phyloP scores from a whole-genome alignment of 768 basidiomycete genomes.

The Termitomyces sp. region DNA sequence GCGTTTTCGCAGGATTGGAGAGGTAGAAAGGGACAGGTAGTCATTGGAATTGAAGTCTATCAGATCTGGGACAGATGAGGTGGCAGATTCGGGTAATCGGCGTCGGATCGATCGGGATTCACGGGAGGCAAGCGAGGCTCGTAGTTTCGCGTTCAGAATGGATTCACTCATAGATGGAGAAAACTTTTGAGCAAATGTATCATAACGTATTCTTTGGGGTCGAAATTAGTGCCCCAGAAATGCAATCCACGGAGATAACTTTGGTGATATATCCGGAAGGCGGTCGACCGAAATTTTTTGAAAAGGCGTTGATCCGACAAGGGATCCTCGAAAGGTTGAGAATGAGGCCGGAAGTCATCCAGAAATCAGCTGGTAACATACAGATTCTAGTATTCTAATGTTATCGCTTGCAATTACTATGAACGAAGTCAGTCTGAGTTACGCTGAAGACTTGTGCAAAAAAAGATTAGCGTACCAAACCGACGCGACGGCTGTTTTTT shows the following conservation, averaged over 20 bases:
- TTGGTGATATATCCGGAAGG: neutral
- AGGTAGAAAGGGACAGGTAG: slow-evolving; percentile 79
- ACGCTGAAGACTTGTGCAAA: neutral
- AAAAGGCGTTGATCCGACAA: neutral
- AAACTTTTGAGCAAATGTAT: neutral
- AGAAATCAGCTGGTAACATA: neutral
- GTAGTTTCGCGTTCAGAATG: slow-evolving; percentile 33
- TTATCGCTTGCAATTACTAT: neutral
- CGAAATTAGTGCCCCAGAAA: neutral
- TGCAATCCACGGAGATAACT: neutral
- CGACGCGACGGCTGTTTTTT: neutral
- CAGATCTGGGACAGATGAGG: slow-evolving; percentile 29
- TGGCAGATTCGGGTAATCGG: slow-evolving; percentile 52
- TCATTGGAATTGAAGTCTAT: slow-evolving; percentile 89
- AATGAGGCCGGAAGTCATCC: neutral
- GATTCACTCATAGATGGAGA: slow-evolving; percentile 6
- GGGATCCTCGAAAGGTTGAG: neutral
- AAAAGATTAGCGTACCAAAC: neutral
- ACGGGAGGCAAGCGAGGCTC: slow-evolving; percentile 56
- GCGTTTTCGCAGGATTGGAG: slow-evolving; percentile 44
- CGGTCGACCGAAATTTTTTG: neutral
- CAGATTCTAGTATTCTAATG: neutral
- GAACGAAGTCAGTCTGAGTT: neutral
- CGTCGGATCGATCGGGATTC: slow-evolving; percentile 66
- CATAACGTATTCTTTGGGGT: neutral